Percentiles rank a stretch among this genome's conserved stretches.
These are phyloP conservation scores for Candida sp. DNA, from an alignment of 1,139 yeast species.

Conservation along the genomic window DNA sequence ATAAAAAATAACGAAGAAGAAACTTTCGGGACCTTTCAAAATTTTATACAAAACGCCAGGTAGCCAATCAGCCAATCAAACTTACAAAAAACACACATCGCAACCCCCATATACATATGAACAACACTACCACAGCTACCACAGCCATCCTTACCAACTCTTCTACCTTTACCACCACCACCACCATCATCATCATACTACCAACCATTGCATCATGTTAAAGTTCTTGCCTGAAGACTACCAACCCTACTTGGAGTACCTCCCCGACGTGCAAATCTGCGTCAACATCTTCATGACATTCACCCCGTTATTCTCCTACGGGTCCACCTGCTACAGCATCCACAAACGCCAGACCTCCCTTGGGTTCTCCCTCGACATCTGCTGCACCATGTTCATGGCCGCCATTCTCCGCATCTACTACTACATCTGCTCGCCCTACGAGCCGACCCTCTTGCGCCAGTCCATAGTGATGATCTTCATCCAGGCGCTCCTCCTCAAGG, in stretches of 20 bases:
- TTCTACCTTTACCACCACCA: background rate
- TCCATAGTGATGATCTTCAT: slow-evolving; percentile 79
- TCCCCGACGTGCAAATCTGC: slow-evolving; percentile 48
- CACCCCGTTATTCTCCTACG: slow-evolving; percentile 86
- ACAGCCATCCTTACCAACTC: background rate
- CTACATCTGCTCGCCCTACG: slow-evolving; percentile 82
- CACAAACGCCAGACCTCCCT: slow-evolving; percentile 63
- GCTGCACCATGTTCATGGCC: slow-evolving; percentile 89
- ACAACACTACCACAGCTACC: background rate
- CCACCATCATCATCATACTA: background rate
- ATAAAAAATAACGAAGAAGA: no score
- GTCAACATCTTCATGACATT: slow-evolving; percentile 59
- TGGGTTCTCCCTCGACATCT: slow-evolving; percentile 88
- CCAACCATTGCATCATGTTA: slow-evolving; percentile 5
- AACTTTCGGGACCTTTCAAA: no score
- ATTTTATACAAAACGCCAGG: no score
- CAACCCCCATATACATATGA: no score
- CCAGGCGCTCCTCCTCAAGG: slow-evolving; percentile 65
- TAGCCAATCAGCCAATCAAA: no score
- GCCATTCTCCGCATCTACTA: slow-evolving; percentile 75
- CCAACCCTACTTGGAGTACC: slow-evolving; percentile 34
- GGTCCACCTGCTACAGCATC: slow-evolving; percentile 78
- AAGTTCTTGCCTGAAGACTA: slow-evolving; percentile 26
- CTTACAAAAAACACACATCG: no score
- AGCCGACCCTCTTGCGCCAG: slow-evolving; percentile 73